Evolutionary conservation across 106 monocot species (phyloP).

Genomic region (Allium cepa): DNA sequence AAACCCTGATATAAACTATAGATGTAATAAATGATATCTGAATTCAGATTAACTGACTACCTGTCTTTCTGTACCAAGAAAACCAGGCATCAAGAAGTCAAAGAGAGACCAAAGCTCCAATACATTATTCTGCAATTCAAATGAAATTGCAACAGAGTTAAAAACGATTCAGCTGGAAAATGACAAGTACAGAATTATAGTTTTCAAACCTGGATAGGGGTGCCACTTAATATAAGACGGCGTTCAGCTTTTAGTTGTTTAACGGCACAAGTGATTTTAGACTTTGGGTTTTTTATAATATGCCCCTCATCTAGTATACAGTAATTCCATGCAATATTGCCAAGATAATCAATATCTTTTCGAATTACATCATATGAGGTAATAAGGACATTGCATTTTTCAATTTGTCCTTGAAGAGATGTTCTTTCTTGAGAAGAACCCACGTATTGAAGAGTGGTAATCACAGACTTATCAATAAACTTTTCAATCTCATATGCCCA

Average conservation of each 20-base stretch:
- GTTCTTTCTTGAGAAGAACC: conserved; percentile 75
- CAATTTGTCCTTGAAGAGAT: conserved; percentile 52
- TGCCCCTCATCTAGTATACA: conserved; percentile 98
- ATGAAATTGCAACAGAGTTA: neutral
- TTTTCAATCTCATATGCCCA: conserved; percentile 99
- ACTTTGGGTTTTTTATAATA: conserved; percentile 92
- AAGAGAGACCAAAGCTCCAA: conserved; percentile 99
- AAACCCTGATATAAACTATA: too few relatives aligned
- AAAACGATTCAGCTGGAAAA: neutral
- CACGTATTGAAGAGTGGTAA: conserved; percentile 72
- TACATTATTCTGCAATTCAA: conserved; percentile 85
- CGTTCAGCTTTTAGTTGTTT: conserved; percentile 87
- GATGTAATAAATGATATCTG: too few relatives aligned
- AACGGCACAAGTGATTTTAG: conserved; percentile 85
- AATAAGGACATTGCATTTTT: conserved; percentile 76
- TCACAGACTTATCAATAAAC: conserved; percentile 67
- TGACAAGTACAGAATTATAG: neutral
- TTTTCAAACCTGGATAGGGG: conserved; percentile 78
- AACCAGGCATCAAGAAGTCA: conserved; percentile 99
- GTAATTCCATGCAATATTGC: conserved; percentile 83
- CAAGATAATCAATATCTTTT: conserved; percentile 85
- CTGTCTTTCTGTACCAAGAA: conserved; percentile 96
- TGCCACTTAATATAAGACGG: conserved; percentile 97
- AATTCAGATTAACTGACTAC: conserved; percentile 16
- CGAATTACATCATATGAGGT: conserved; percentile 96